These are phyloP conservation scores for Circinella umbellata DNA, from an alignment of 371 early-diverging fungal genomes.

Conservation along the genomic window DNA sequence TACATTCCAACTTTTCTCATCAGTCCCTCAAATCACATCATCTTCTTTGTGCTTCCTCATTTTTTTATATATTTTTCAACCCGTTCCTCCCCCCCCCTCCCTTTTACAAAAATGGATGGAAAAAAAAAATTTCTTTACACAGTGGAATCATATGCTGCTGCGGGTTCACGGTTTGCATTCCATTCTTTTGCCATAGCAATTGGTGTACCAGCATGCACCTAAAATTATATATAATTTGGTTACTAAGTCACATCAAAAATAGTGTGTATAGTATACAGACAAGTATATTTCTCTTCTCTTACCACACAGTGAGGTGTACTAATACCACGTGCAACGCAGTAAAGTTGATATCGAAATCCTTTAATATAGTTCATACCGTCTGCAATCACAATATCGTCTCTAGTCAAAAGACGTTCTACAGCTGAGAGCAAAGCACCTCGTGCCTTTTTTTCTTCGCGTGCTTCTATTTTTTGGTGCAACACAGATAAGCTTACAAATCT, in stretches of 20 bases:
- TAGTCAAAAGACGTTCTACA: constrained; percentile 82
- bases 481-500: no score
- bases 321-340: constrained; percentile 87
- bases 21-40: constrained; percentile 6
- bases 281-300: constrained; percentile 18
- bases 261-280: no score
- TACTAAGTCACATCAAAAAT: no score
- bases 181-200: constrained; percentile 66
- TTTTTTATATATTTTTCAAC: background rate
- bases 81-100: background rate
- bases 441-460: constrained; percentile 89
- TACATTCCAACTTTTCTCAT: background rate
- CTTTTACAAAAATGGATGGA: no score
- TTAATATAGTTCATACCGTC: constrained; percentile 98
- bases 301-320: constrained; percentile 91
- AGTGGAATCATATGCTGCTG: constrained; percentile 57
- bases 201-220: constrained; percentile 78
- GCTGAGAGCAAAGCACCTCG: constrained; percentile 90
- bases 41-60: background rate
- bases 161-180: constrained; percentile 54
- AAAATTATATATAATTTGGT: background rate
- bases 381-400: constrained; percentile 86
- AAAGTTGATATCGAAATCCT: constrained; percentile 96
- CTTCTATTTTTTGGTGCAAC: constrained; percentile 24
- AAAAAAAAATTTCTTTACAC: constrained; percentile 37